Conservation (phyloP, 2,329 filamentous ascomycete genomes). For the Aureobasidium musti region DNA sequence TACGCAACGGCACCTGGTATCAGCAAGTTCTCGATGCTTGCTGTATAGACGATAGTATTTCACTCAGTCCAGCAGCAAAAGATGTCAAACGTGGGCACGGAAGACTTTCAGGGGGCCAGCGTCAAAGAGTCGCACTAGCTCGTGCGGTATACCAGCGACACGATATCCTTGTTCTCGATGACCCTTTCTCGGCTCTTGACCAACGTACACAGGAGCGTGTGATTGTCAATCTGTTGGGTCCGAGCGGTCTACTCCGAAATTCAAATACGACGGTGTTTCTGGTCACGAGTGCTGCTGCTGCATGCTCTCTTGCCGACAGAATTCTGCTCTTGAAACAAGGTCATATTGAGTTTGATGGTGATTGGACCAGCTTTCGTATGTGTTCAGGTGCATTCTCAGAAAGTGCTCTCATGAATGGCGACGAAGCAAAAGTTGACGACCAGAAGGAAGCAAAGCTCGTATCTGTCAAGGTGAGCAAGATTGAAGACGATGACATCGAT, state of each 20-base stretch:
- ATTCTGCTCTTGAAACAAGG: background rate
- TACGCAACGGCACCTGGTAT: slow-evolving; percentile 42
- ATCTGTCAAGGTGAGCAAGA: background rate
- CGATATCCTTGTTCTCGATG: slow-evolving; percentile 54
- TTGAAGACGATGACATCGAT: slow-evolving; percentile 4
- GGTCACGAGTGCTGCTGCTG: background rate
- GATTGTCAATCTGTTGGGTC: slow-evolving; percentile 51
- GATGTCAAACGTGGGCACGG: slow-evolving; percentile 54
- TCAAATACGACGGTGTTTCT: background rate
- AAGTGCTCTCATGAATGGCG: background rate
- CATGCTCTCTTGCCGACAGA: background rate
- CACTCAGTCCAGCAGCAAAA: slow-evolving; percentile 44
- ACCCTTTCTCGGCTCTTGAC: slow-evolving; percentile 55
- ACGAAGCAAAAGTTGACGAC: background rate
- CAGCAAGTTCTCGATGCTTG: slow-evolving; percentile 34
- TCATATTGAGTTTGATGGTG: background rate
- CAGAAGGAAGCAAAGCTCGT: background rate
- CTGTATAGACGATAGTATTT: slow-evolving; percentile 36
- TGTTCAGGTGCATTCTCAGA: background rate
- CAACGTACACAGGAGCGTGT: slow-evolving; percentile 52
- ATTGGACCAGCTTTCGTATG: background rate
- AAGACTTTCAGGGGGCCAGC: slow-evolving; percentile 55
- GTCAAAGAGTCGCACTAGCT: slow-evolving; percentile 56
- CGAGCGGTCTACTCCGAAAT: slow-evolving; percentile 48
- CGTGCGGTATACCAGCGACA: slow-evolving; percentile 55